Percentiles rank a stretch among this genome's conserved stretches.
Evolutionary conservation across 164 flowering plant species (phyloP).

Genomic region (Vitis rupestris): DNA sequence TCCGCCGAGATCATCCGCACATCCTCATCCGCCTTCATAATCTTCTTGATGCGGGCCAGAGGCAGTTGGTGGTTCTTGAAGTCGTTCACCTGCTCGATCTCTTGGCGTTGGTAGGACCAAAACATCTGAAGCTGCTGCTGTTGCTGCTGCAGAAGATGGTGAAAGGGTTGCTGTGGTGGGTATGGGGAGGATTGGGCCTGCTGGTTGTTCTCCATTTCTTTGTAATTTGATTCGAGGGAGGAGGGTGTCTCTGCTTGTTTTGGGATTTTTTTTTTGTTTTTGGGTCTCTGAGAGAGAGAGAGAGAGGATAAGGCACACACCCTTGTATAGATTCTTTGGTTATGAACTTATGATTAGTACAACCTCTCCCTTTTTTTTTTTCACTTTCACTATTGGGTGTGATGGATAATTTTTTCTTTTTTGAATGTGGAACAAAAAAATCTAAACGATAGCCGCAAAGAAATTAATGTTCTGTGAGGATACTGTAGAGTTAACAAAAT

Average conservation of each 20-base stretch:
- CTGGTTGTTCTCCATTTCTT: slow-evolving; percentile 32
- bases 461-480: too few relatives aligned
- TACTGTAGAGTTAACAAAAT: too few relatives aligned
- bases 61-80: slow-evolving; percentile 96
- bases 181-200: slow-evolving; percentile 26
- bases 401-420: too few relatives aligned
- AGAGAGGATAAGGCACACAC: slow-evolving; percentile 10
- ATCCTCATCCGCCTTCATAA: slow-evolving; percentile 97
- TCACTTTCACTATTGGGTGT: too few relatives aligned
- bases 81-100: slow-evolving; percentile 75
- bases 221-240: not conserved
- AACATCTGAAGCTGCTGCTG: slow-evolving; percentile 89
- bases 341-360: too few relatives aligned
- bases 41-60: slow-evolving; percentile 91
- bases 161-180: slow-evolving; percentile 29
- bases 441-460: too few relatives aligned
- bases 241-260: not conserved
- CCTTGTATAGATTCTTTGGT: not conserved
- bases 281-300: slow-evolving; percentile 3
- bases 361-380: too few relatives aligned
- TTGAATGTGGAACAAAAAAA: too few relatives aligned
- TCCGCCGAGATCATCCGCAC: slow-evolving; percentile 97
- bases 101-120: slow-evolving; percentile 83
- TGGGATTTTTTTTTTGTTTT: not conserved
- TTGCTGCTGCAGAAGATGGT: slow-evolving; percentile 88